phyloP scores from a whole-genome alignment of 1,139 yeast species.

The Geotrichum reessii region DNA sequence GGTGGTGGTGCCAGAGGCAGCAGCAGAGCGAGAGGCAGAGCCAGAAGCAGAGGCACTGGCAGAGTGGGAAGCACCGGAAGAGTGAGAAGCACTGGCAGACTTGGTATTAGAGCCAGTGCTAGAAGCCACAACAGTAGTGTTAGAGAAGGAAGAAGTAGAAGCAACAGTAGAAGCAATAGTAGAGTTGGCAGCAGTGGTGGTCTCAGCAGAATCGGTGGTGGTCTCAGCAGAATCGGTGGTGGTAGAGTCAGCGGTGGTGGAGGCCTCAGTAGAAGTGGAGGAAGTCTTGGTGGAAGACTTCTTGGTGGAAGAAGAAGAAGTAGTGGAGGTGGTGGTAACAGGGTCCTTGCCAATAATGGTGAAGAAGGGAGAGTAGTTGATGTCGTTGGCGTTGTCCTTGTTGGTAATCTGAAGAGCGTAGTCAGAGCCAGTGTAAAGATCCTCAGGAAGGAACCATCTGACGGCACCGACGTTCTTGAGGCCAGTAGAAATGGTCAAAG shows the following conservation, averaged over 20 bases:
- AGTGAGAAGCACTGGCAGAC: slow-evolving; percentile 41
- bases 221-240: neutral
- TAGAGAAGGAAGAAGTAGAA: neutral
- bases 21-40: slow-evolving; percentile 25
- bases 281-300: slow-evolving; percentile 12
- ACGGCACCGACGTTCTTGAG: slow-evolving; percentile 38
- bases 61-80: too few species aligned
- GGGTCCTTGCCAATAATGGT: slow-evolving; percentile 26
- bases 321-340: slow-evolving; percentile 21
- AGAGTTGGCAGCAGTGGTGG: slow-evolving; percentile 3
- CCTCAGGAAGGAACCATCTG: slow-evolving; percentile 36
- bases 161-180: slow-evolving; percentile 17
- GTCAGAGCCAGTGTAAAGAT: slow-evolving; percentile 30
- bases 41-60: slow-evolving; percentile 26
- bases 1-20: slow-evolving; percentile 17
- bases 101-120: slow-evolving; percentile 24
- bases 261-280: neutral
- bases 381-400: slow-evolving; percentile 27
- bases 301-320: slow-evolving; percentile 18
- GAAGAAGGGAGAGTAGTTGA: slow-evolving; percentile 38
- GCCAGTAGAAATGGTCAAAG: slow-evolving; percentile 34
- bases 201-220: neutral
- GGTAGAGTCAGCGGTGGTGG: neutral
- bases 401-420: slow-evolving; percentile 35
- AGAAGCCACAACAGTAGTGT: too few species aligned